phyloP scores from a whole-genome alignment of 768 basidiomycete species.

The Leccinum fibrillosum region DNA sequence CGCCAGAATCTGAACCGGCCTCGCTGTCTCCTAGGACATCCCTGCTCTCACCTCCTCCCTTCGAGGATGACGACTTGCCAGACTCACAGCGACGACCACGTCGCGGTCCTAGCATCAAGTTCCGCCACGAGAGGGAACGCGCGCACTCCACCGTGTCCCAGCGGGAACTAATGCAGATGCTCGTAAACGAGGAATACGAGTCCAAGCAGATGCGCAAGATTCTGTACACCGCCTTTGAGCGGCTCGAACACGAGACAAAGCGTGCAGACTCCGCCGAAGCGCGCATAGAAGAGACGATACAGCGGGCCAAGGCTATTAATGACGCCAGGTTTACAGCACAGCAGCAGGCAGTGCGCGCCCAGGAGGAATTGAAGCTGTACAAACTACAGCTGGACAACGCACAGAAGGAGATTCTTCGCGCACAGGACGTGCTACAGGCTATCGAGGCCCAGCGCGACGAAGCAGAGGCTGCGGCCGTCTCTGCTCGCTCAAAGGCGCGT shows the following conservation, averaged over 20 bases:
- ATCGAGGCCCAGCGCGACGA: conserved; percentile 47
- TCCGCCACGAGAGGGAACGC: conserved; percentile 34
- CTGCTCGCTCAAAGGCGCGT: conserved; percentile 44
- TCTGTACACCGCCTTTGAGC: conserved; percentile 35
- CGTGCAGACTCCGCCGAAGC: conserved; percentile 36
- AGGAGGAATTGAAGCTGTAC: conserved; percentile 53
- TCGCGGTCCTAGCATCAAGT: conserved; percentile 32
- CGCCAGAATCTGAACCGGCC: conserved; percentile 26
- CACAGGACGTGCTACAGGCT: conserved; percentile 48
- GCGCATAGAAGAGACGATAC: conserved; percentile 30
- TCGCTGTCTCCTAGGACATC: conserved; percentile 29
- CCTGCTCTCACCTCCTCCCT: conserved; percentile 27
- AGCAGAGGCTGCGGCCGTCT: conserved; percentile 46
- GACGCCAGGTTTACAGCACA: conserved; percentile 30
- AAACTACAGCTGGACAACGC: conserved; percentile 57
- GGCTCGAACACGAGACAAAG: conserved; percentile 35
- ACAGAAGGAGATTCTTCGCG: conserved; percentile 55
- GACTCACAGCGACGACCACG: conserved; percentile 6
- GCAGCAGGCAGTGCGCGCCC: conserved; percentile 30
- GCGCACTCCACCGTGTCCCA: conserved; percentile 29
- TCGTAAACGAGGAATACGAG: conserved; percentile 42
- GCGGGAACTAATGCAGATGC: conserved; percentile 30
- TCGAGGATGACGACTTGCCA: conserved; percentile 4
- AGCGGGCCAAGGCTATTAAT: conserved; percentile 29
- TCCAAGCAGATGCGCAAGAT: conserved; percentile 37